A percentile compares a stretch with the other conserved stretches of the same genome.
Evolutionary conservation across 2,329 filamentous ascomycete genomes (phyloP).

Genomic region (Stachybotrys chartarum): DNA sequence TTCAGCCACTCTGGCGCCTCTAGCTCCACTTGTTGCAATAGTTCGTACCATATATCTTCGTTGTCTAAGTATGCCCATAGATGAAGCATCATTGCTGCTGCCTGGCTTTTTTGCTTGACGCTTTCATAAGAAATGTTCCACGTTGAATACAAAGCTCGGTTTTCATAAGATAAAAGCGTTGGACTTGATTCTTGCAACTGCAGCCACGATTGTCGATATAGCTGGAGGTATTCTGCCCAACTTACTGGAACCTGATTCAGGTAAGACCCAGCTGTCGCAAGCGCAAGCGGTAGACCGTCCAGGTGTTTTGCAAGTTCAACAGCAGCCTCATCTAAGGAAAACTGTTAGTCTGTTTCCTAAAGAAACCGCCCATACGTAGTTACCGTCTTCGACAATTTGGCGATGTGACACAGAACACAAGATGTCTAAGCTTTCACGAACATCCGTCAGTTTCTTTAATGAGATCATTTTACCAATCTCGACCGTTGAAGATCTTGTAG

Average conservation of each 20-base stretch:
- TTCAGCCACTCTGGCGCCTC: constrained; percentile 13
- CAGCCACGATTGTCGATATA: constrained; percentile 32
- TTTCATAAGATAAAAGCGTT: constrained; percentile 21
- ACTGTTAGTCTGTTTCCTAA: too few species aligned
- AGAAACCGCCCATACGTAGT: too few species aligned
- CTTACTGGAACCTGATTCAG: constrained; percentile 27
- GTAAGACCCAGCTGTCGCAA: constrained; percentile 37
- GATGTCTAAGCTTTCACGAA: constrained; percentile 21
- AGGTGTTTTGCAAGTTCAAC: constrained; percentile 25
- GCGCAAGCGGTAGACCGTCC: constrained; percentile 37
- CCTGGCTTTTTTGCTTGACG: constrained; percentile 16
- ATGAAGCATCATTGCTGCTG: constrained; percentile 25
- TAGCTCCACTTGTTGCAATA: constrained; percentile 19
- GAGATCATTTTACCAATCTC: constrained; percentile 22
- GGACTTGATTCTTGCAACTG: constrained; percentile 20
- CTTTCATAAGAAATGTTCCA: constrained; percentile 30
- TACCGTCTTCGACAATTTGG: too few species aligned
- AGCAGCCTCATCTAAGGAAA: too few species aligned
- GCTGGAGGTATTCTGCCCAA: constrained; percentile 27
- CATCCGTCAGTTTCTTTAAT: constrained; percentile 22
- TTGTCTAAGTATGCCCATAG: constrained; percentile 35
- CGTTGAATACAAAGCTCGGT: constrained; percentile 24
- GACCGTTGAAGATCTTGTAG: constrained; percentile 24
- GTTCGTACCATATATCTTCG: constrained; percentile 35
- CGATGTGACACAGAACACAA: too few species aligned